Percentiles rank a stretch among this genome's conserved stretches.
Conservation (phyloP, 129 eudicot genomes). For the Saussurea involucrata region DNA sequence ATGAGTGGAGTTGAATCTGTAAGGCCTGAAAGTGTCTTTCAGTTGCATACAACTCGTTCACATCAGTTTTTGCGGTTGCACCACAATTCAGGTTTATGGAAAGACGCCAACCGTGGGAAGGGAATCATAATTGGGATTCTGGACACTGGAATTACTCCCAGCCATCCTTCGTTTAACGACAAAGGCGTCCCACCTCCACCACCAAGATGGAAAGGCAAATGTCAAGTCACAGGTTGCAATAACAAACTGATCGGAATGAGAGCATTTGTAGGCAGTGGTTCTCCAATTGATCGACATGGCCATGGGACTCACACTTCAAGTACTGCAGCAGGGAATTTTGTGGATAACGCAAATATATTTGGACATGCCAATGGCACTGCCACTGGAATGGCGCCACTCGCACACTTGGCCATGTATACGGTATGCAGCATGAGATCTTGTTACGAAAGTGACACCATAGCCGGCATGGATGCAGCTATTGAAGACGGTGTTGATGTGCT, state of each 20-base stretch:
- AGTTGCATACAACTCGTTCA: conserved; percentile 36
- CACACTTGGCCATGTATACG: conserved; percentile 34
- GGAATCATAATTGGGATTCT: conserved; percentile 22
- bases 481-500: conserved; percentile 54
- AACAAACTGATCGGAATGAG: conserved; percentile 24
- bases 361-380: conserved; percentile 43
- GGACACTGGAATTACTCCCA: conserved; percentile 21
- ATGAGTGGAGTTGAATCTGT: conserved; percentile 27
- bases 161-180: conserved; percentile 26
- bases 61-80: conserved; percentile 21
- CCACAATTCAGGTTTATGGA: conserved; percentile 21
- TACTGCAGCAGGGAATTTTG: conserved; percentile 38
- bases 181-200: conserved; percentile 33
- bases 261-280: not conserved
- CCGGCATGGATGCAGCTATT: conserved; percentile 47
- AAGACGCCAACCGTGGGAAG: conserved; percentile 13
- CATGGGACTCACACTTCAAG: conserved; percentile 41
- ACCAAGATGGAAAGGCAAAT: conserved; percentile 33
- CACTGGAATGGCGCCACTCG: conserved; percentile 35
- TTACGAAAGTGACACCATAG: conserved; percentile 26
- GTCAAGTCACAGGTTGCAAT: conserved; percentile 14
- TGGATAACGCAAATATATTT: conserved; percentile 33
- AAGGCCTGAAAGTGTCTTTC: conserved; percentile 5
- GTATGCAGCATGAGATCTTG: conserved; percentile 18
- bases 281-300: conserved; percentile 25